phyloP scores from a whole-genome alignment of 805 yeast genomes.

The Spathaspora boniae region DNA sequence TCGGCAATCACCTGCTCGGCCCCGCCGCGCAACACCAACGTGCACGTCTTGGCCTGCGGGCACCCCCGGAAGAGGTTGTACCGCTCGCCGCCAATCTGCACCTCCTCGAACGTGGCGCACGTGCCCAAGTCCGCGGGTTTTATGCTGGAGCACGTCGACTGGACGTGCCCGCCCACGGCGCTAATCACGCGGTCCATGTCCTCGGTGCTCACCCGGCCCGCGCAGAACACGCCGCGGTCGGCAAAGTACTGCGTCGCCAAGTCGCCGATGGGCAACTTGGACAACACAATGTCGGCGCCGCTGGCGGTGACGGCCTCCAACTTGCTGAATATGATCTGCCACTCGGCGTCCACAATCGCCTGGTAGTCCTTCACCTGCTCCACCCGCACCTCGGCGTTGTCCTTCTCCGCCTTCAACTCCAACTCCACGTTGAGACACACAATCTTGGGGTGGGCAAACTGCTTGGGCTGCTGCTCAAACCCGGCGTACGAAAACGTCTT shows the following conservation, averaged over 20 bases:
- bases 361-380: conserved; percentile 93
- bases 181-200: conserved; percentile 89
- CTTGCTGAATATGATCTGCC: conserved; percentile 89
- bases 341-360: conserved; percentile 97
- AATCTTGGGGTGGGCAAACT: conserved; percentile 74
- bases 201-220: conserved; percentile 86
- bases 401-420: conserved; percentile 97
- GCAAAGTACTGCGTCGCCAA: conserved; percentile 99
- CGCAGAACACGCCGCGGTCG: conserved; percentile 93
- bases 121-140: conserved; percentile 73
- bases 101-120: conserved; percentile 84
- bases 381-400: conserved; percentile 96
- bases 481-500: conserved; percentile 98
- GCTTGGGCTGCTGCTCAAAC: conserved; percentile 96
- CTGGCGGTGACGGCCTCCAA: conserved; percentile 75
- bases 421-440: conserved; percentile 86
- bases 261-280: conserved; percentile 96
- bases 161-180: conserved; percentile 92
- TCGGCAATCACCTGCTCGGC: conserved; percentile 98
- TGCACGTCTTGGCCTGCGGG: conserved; percentile 89
- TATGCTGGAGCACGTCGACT: conserved; percentile 70
- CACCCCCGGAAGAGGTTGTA: conserved; percentile 92
- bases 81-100: conserved; percentile 94
- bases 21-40: conserved; percentile 92
- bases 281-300: conserved; percentile 90